A percentile compares a stretch with the other conserved stretches of the same genome.
These are phyloP conservation scores for Falciphora oryzae DNA, from an alignment of 2,329 filamentous ascomycete species.

Conservation along the genomic window DNA sequence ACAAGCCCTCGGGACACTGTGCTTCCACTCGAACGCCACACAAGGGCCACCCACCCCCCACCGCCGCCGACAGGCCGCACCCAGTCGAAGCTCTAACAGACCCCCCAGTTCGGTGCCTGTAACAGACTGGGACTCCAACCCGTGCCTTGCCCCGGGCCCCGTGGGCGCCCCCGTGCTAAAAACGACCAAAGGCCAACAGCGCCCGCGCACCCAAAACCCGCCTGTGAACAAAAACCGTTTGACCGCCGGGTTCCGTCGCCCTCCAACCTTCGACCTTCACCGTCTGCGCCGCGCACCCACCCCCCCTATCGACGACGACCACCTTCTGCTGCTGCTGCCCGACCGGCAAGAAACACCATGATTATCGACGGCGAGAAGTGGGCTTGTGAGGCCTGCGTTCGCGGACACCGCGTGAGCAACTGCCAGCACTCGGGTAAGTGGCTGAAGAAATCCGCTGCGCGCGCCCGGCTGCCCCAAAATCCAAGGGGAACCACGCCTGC, in stretches of 20 bases:
- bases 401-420: slow-evolving; percentile 97
- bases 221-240: neutral
- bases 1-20: neutral
- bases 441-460: slow-evolving; percentile 9
- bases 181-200: neutral
- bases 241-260: neutral
- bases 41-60: neutral
- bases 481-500: neutral
- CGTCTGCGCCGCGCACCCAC: neutral
- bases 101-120: neutral
- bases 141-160: neutral
- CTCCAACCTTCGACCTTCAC: neutral
- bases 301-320: neutral
- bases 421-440: slow-evolving; percentile 89
- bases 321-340: no score
- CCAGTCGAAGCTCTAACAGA: slow-evolving; percentile 4
- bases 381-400: slow-evolving; percentile 96
- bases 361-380: slow-evolving; percentile 94
- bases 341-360: slow-evolving; percentile 39
- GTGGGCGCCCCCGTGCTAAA: neutral
- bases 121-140: slow-evolving; percentile 10
- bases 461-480: slow-evolving; percentile 1
- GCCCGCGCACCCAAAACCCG: neutral
- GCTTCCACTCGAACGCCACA: neutral
- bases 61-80: slow-evolving; percentile 2